phyloP scores from a whole-genome alignment of 75 land plant genomes.

The Cupressus sempervirens region DNA sequence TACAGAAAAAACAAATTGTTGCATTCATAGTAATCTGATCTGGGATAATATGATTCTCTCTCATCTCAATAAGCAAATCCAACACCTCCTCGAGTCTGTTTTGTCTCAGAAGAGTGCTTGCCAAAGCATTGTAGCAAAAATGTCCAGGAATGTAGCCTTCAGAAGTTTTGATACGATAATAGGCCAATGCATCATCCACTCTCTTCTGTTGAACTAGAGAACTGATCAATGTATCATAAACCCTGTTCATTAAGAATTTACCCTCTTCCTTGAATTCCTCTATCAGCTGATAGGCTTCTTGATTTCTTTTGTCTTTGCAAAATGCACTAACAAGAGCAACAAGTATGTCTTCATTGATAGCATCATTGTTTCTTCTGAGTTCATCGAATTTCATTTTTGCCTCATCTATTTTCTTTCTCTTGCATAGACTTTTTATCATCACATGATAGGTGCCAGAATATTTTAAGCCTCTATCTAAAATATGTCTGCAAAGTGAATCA shows the following conservation, averaged over 20 bases:
- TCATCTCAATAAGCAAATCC: conserved; percentile 53
- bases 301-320: conserved; percentile 25
- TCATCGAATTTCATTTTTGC: conserved; percentile 24
- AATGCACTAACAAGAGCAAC: conserved; percentile 31
- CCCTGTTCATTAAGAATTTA: conserved; percentile 10
- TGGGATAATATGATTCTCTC: conserved; percentile 33
- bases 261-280: conserved; percentile 26
- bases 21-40: conserved; percentile 47
- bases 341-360: background rate
- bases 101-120: conserved; percentile 28
- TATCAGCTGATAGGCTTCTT: conserved; percentile 30
- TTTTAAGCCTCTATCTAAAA: conserved; percentile 24
- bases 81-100: conserved; percentile 39
- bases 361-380: background rate
- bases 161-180: conserved; percentile 19
- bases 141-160: conserved; percentile 42
- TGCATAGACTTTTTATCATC: conserved; percentile 36
- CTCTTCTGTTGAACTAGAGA: conserved; percentile 24
- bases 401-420: conserved; percentile 31
- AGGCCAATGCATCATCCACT: conserved; percentile 27
- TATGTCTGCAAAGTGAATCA: conserved; percentile 23
- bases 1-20: conserved; percentile 51
- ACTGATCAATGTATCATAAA: conserved; percentile 34
- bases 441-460: conserved; percentile 21
- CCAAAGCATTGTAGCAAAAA: conserved; percentile 32